phyloP scores from a whole-genome alignment of 257 asterid genomes.

The Knoxia roxburghii region DNA sequence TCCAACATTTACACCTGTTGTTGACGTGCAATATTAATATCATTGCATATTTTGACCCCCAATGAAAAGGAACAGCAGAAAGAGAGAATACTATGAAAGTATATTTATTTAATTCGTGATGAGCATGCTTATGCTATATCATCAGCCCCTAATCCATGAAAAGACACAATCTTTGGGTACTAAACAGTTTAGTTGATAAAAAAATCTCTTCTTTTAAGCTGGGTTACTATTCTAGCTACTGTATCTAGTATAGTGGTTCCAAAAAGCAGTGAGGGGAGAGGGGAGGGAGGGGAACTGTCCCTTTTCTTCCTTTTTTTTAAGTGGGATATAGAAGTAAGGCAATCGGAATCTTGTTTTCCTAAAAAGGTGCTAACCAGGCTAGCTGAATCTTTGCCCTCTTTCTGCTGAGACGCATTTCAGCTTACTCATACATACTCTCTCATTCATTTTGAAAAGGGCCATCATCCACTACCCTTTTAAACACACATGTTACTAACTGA shows the following conservation, averaged over 20 bases:
- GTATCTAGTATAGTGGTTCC: neutral
- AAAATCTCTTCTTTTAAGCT: conserved; percentile 13
- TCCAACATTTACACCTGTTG: conserved; percentile 12
- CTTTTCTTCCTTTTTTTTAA: conserved; percentile 4
- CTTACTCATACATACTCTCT: conserved; percentile 17
- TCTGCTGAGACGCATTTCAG: conserved; percentile 24
- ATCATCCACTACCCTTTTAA: conserved; percentile 2
- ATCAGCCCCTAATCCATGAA: neutral
- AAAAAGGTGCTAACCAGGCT: conserved; percentile 25
- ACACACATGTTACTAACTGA: conserved; percentile 4
- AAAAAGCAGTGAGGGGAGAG: neutral
- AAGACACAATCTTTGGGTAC: neutral
- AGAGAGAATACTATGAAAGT: neutral
- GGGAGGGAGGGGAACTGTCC: neutral
- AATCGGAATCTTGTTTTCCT: conserved; percentile 48
- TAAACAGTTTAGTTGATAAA: neutral
- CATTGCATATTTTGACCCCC: conserved; percentile 20
- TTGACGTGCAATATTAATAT: conserved; percentile 12
- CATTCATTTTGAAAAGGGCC: conserved; percentile 29
- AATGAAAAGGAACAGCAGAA: neutral
- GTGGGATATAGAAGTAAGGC: conserved; percentile 17
- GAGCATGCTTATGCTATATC: conserved; percentile 1
- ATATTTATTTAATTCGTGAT: neutral
- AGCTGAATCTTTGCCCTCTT: conserved; percentile 40
- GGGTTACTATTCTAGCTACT: neutral